These are phyloP conservation scores for Lonicera japonica DNA, from an alignment of 129 eudicot species.

Conservation along the genomic window DNA sequence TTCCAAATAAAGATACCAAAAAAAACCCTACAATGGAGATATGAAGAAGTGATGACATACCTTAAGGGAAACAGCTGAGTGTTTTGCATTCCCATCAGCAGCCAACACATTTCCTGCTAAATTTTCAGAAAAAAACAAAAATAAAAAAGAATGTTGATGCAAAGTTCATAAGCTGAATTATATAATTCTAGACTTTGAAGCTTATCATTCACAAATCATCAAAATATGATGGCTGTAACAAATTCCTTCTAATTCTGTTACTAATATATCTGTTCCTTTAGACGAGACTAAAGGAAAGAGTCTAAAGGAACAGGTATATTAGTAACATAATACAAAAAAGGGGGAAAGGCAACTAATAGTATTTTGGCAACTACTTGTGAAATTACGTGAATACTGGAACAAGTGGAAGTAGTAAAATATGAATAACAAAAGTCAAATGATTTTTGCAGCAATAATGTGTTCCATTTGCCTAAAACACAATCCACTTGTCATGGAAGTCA, in stretches of 20 bases:
- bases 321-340: no score
- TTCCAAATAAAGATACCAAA: constrained; percentile 8
- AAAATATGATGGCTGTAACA: no score
- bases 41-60: constrained; percentile 23
- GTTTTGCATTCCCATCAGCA: constrained; percentile 27
- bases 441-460: no score
- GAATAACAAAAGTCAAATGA: background rate
- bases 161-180: background rate
- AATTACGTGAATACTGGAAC: background rate
- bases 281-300: no score
- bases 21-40: background rate
- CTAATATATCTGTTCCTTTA: no score
- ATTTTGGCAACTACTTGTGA: background rate
- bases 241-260: no score
- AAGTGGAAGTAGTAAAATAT: background rate
- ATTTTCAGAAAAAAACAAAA: no score
- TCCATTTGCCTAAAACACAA: background rate
- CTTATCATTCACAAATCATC: background rate
- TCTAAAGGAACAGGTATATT: no score
- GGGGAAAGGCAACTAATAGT: no score
- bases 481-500: background rate
- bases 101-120: constrained; percentile 21
- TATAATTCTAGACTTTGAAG: background rate
- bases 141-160: background rate
- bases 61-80: constrained; percentile 31